These are phyloP conservation scores for Moringa oleifera DNA, from an alignment of 345 rosid species.

Conservation along the genomic window DNA sequence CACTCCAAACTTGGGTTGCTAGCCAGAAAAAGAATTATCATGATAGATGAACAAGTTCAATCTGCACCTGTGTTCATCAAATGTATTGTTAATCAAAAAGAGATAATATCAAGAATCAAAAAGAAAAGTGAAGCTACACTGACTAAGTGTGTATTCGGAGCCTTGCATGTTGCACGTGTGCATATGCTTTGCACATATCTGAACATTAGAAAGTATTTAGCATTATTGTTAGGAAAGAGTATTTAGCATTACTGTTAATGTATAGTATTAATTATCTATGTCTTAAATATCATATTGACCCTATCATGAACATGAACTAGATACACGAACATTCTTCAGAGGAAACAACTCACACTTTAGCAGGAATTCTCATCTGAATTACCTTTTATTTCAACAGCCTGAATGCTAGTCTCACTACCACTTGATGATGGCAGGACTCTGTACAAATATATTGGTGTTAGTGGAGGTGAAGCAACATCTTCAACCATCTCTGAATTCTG, in stretches of 20 bases:
- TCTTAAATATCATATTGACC: no score
- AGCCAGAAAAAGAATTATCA: slow-evolving; percentile 5
- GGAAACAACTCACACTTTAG: slow-evolving; percentile 6
- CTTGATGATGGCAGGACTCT: slow-evolving; percentile 16
- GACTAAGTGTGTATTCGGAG: not conserved
- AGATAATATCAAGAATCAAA: not conserved
- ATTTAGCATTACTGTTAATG: not conserved
- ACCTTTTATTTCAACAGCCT: slow-evolving; percentile 38
- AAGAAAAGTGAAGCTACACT: not conserved
- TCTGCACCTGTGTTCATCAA: slow-evolving; percentile 23
- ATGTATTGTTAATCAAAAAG: slow-evolving; percentile 9
- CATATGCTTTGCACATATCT: no score
- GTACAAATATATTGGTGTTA: slow-evolving; percentile 57
- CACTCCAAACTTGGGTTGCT: slow-evolving; percentile 3
- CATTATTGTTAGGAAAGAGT: not conserved
- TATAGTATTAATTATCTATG: no score
- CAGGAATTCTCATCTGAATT: slow-evolving; percentile 7
- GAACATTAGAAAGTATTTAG: not conserved
- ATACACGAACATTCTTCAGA: not conserved
- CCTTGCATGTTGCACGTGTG: not conserved
- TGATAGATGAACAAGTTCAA: slow-evolving; percentile 10
- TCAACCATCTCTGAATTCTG: slow-evolving; percentile 33
- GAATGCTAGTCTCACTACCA: slow-evolving; percentile 17
- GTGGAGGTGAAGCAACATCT: slow-evolving; percentile 54
- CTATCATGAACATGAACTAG: not conserved